Evolutionary conservation across 202 grass and related monocot genomes (phyloP).

Genomic region (Cymbopogon flexuosus): DNA sequence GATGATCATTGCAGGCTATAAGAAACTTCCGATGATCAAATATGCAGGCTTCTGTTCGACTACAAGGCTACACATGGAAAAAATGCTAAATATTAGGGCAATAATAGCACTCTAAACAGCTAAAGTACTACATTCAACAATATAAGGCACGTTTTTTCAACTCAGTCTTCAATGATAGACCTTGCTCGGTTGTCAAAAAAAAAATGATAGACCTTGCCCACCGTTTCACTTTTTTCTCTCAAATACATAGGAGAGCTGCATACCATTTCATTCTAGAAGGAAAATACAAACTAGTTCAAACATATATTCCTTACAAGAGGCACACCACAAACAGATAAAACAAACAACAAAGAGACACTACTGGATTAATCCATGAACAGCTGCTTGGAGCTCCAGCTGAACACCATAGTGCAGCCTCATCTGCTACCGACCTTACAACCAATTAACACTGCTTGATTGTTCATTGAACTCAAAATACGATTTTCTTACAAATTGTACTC

Average conservation of each 20-base stretch:
- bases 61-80: slow-evolving; percentile 63
- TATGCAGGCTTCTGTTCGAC: slow-evolving; percentile 76
- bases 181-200: too few relatives aligned
- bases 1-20: slow-evolving; percentile 92
- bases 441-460: neutral
- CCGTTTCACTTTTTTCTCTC: neutral
- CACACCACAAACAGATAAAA: neutral
- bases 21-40: slow-evolving; percentile 99
- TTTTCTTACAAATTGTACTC: neutral
- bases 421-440: neutral
- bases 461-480: neutral
- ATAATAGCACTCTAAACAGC: slow-evolving; percentile 5
- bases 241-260: neutral
- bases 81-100: slow-evolving; percentile 23
- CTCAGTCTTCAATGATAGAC: neutral
- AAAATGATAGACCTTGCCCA: neutral
- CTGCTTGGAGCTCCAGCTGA: neutral
- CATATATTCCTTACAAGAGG: neutral
- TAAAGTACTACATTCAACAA: slow-evolving; percentile 3
- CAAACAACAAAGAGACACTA: neutral
- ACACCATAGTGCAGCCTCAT: neutral
- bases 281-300: neutral
- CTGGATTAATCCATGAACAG: neutral
- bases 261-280: neutral
- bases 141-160: neutral